Evolutionary conservation across 306 rosid genomes (phyloP), one percentile per base, ranked within the genome.

Genomic region (Vigna nakashimae): DNA sequence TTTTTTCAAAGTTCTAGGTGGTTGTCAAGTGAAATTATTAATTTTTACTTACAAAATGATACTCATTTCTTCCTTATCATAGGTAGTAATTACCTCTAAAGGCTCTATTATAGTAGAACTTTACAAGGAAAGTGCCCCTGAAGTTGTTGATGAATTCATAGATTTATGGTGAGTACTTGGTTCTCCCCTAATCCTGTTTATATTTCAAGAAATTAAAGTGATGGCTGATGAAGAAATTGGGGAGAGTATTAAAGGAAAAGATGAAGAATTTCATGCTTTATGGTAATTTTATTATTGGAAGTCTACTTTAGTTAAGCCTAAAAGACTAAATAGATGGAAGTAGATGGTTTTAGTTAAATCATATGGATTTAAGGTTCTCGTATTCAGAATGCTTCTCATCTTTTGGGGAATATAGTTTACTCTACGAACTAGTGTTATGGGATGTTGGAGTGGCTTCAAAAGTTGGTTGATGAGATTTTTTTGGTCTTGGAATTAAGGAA

Each of bases 81-180:
- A 91, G 98, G 86, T 87, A 76, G 76, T 93, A 69, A 90, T 79
- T 77, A 93, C 97, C 24, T 87, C 98, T 17, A 93, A 91, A 87
- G 98, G 98, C 69, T 70, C 84, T 82, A 82, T 93, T 6, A 75
- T 80, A 26, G 85, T 88, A 65, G 94, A 91, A 81, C 96, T 93
- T 60, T 75, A 69, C 84, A 93, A 91, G 90, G 97, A 93, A 20
- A 90, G 89, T 71, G 86, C 92, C 78, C 97, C 97, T 59, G 98
- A 93, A 80, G 93, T 88, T 76, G 98, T 93, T 73, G 98, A 93
- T 71, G 93, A 91, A 88, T 93, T 93, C 89, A 88, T 91, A 59
- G 97, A 93, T 84, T 87, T 90, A 73, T 88, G 98, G 98, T 93
- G 79, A 87, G 98, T 90, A 63, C 67, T 67, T 38, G 15, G 18